These are phyloP conservation scores for Saccharomycopsis sp. DNA, from an alignment of 805 yeast genomes.

Conservation along the genomic window DNA sequence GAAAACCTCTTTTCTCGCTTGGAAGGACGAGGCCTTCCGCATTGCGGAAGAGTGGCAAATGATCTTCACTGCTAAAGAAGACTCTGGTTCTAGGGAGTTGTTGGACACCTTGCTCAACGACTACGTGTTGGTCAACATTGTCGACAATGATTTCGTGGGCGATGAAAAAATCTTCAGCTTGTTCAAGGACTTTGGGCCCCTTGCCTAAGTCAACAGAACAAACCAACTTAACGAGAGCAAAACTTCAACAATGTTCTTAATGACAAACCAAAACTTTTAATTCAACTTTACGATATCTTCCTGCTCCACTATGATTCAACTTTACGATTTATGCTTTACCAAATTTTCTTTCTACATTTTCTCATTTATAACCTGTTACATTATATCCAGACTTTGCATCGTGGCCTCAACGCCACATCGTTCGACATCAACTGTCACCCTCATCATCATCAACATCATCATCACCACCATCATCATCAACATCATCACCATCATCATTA, in stretches of 20 bases:
- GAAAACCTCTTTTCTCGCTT: constrained; percentile 81
- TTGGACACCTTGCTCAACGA: constrained; percentile 41
- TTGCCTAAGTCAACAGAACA: constrained; percentile 4
- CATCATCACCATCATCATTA: too few species aligned
- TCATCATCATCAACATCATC: too few species aligned
- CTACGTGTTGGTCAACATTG: constrained; percentile 76
- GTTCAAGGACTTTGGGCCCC: constrained; percentile 27
- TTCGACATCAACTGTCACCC: constrained; percentile 21
- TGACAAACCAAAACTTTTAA: too few species aligned
- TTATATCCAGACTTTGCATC: too few species aligned
- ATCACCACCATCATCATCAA: too few species aligned
- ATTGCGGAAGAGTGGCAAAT: constrained; percentile 74
- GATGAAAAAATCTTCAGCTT: constrained; percentile 49
- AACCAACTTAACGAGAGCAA: background rate
- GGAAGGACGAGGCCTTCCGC: constrained; percentile 93
- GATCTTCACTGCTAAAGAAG: constrained; percentile 33
- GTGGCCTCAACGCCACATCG: constrained; percentile 19
- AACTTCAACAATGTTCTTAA: too few species aligned
- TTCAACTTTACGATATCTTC: too few species aligned
- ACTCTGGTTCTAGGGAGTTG: constrained; percentile 28
- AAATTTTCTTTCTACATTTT: background rate
- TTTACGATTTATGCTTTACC: too few species aligned
- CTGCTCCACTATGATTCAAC: too few species aligned
- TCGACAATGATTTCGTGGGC: constrained; percentile 72
- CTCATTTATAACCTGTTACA: constrained; percentile 5